phyloP scores from a whole-genome alignment of 148 eudicot genomes.

The Amaranthus cruentus region DNA sequence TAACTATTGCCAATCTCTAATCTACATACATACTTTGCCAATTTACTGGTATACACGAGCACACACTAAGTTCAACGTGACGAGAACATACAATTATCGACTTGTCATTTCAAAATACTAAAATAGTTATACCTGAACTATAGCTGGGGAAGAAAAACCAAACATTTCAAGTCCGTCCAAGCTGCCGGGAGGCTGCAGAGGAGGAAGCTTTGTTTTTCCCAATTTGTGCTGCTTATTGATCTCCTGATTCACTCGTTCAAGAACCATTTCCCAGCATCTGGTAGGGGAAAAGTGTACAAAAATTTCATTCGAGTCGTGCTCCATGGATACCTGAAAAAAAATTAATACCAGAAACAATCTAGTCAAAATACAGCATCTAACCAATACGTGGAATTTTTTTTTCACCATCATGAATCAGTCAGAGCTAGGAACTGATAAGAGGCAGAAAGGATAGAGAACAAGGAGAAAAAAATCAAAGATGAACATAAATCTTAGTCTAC shows the following conservation, averaged over 20 bases:
- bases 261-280: conserved; percentile 92
- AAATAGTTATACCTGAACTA: conserved; percentile 57
- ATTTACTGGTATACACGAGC: too few species aligned
- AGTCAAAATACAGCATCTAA: conserved; percentile 3
- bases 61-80: neutral
- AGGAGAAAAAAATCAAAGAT: neutral
- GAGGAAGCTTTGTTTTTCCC: conserved; percentile 66
- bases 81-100: neutral
- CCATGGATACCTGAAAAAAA: conserved; percentile 62
- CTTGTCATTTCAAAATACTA: neutral
- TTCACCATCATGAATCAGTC: neutral
- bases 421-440: neutral
- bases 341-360: neutral
- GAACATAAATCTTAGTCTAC: neutral
- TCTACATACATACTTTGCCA: too few species aligned
- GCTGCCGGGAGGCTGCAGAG: conserved; percentile 95
- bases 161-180: conserved; percentile 93
- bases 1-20: too few species aligned
- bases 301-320: conserved; percentile 63
- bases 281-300: conserved; percentile 62
- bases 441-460: neutral
- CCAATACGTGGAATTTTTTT: neutral
- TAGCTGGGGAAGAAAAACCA: conserved; percentile 82
- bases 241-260: conserved; percentile 82
- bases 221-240: conserved; percentile 79